These are phyloP conservation scores for Suhomyces maxii DNA, from an alignment of 1,139 yeast genomes.

Conservation along the genomic window DNA sequence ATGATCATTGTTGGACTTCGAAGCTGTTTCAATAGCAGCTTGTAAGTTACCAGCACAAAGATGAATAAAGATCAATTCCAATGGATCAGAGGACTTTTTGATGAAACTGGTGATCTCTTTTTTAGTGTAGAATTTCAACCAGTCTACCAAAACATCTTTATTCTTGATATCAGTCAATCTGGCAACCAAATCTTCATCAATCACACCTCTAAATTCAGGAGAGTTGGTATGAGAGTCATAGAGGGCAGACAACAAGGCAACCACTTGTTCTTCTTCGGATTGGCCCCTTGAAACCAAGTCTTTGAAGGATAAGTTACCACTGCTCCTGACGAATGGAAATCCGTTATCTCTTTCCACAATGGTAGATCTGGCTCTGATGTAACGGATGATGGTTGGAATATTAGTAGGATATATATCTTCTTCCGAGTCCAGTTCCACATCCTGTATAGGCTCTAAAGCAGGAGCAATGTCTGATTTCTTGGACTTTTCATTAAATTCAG, in stretches of 20 bases:
- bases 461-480: slow-evolving; percentile 1
- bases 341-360: slow-evolving; percentile 24
- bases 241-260: slow-evolving; percentile 58
- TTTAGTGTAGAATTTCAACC: slow-evolving; percentile 33
- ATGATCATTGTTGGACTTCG: slow-evolving; percentile 61
- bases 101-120: slow-evolving; percentile 18
- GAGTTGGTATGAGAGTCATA: slow-evolving; percentile 43
- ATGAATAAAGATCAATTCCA: slow-evolving; percentile 53
- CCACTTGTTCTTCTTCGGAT: slow-evolving; percentile 13
- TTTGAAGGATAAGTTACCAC: slow-evolving; percentile 24
- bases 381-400: slow-evolving; percentile 21
- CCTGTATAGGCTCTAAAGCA: slow-evolving; percentile 12
- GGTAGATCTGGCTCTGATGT: slow-evolving; percentile 22
- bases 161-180: slow-evolving; percentile 29
- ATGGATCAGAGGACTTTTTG: slow-evolving; percentile 24
- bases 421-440: slow-evolving; percentile 15
- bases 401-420: slow-evolving; percentile 21
- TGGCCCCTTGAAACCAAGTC: slow-evolving; percentile 19
- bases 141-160: slow-evolving; percentile 44
- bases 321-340: slow-evolving; percentile 26
- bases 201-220: slow-evolving; percentile 16
- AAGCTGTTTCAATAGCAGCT: slow-evolving; percentile 62
- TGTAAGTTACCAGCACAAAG: slow-evolving; percentile 59
- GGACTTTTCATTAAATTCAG: slow-evolving; percentile 41
- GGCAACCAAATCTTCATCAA: slow-evolving; percentile 23